Percentiles rank a stretch among this genome's conserved stretches.
Evolutionary conservation across 208 protist species (phyloP).

Genomic region (Leishmania arabica): DNA sequence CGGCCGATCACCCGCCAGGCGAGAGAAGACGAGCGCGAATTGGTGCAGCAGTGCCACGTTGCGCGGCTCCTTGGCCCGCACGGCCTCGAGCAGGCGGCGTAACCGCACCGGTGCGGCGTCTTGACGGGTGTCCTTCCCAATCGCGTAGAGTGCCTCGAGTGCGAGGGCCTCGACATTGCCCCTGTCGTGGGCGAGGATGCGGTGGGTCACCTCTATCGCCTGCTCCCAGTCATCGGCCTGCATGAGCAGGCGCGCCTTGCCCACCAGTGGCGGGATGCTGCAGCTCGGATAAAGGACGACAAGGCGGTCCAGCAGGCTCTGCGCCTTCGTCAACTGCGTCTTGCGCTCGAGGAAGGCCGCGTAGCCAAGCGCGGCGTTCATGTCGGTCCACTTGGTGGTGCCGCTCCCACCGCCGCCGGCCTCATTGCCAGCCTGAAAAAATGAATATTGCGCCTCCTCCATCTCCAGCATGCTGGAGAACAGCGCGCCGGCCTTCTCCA

Average conservation of each 20-base stretch:
- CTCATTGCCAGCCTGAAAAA: slow-evolving; percentile 4
- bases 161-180: slow-evolving; percentile 81
- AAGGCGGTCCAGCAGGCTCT: slow-evolving; percentile 83
- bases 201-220: slow-evolving; percentile 77
- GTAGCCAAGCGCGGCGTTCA: slow-evolving; percentile 85
- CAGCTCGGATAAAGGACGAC: slow-evolving; percentile 73
- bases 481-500: slow-evolving; percentile 80
- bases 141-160: slow-evolving; percentile 70
- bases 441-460: slow-evolving; percentile 37
- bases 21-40: slow-evolving; percentile 74
- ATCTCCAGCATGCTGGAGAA: slow-evolving; percentile 73
- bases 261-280: slow-evolving; percentile 61
- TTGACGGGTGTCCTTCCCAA: slow-evolving; percentile 78
- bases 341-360: slow-evolving; percentile 87
- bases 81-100: slow-evolving; percentile 53
- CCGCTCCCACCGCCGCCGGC: not conserved
- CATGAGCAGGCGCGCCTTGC: slow-evolving; percentile 88
- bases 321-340: slow-evolving; percentile 72
- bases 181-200: slow-evolving; percentile 79
- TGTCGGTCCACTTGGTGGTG: slow-evolving; percentile 41
- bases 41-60: slow-evolving; percentile 79
- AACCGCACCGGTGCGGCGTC: slow-evolving; percentile 65
- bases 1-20: slow-evolving; percentile 43
- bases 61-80: slow-evolving; percentile 74
- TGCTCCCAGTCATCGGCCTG: slow-evolving; percentile 94